Evolutionary conservation across 2,329 filamentous ascomycete genomes (phyloP).

Genomic region (Xylariaceae sp.): DNA sequence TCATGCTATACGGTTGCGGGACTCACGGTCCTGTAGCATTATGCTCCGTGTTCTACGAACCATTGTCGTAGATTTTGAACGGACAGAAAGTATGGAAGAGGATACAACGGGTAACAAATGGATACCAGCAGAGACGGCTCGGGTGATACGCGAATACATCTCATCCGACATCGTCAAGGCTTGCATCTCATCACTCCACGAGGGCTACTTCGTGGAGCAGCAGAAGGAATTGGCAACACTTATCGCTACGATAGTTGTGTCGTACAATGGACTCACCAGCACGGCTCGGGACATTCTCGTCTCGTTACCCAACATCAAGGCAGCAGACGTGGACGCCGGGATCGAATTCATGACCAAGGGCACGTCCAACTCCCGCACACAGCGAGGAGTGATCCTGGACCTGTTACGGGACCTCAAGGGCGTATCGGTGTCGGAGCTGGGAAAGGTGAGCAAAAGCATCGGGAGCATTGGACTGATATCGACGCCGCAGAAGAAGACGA

Average conservation of each 20-base stretch:
- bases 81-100: constrained; percentile 5
- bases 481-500: constrained; percentile 36
- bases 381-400: constrained; percentile 77
- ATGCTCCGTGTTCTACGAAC: constrained; percentile 83
- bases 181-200: constrained; percentile 84
- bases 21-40: constrained; percentile 81
- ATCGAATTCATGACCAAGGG: constrained; percentile 58
- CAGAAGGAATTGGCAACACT: constrained; percentile 87
- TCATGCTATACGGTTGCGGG: constrained; percentile 83
- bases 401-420: constrained; percentile 83
- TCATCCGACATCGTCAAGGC: constrained; percentile 84
- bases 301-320: constrained; percentile 71
- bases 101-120: constrained; percentile 36
- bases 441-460: constrained; percentile 64
- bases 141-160: constrained; percentile 82
- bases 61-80: constrained; percentile 71
- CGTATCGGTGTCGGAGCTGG: constrained; percentile 89
- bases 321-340: constrained; percentile 62
- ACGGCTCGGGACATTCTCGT: constrained; percentile 75
- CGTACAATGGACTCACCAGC: constrained; percentile 65
- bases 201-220: constrained; percentile 93
- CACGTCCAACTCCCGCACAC: constrained; percentile 63
- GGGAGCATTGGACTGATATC: constrained; percentile 38
- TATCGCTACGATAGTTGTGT: constrained; percentile 78
- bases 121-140: constrained; percentile 51